Percentiles rank a stretch among this genome's conserved stretches.
phyloP scores from a whole-genome alignment of 305 asterid genomes.

The Vinca major region DNA sequence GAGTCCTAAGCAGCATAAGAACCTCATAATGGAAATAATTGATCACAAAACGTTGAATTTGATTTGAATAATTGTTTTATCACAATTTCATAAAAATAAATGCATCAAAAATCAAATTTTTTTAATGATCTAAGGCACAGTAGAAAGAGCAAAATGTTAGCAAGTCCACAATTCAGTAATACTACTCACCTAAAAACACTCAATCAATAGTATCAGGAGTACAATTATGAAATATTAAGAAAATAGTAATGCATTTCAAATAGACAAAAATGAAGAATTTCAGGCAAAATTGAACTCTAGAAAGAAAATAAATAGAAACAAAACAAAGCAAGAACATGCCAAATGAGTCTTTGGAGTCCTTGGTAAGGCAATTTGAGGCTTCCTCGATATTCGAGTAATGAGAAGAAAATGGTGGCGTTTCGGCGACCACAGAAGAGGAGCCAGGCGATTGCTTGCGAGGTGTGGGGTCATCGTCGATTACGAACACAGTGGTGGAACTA shows the following conservation, averaged over 20 bases:
- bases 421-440: constrained; percentile 3
- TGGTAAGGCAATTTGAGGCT: constrained; percentile 4
- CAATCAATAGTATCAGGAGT: not conserved
- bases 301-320: not conserved
- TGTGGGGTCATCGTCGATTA: constrained; percentile 21
- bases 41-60: not conserved
- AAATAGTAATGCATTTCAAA: too few species aligned
- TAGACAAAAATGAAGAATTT: not conserved
- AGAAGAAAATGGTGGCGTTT: constrained; percentile 13
- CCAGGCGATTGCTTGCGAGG: constrained; percentile 9
- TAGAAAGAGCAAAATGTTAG: not conserved
- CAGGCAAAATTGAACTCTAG: too few species aligned
- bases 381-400: constrained; percentile 1
- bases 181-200: not conserved
- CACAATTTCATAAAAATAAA: not conserved
- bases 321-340: constrained; percentile 3
- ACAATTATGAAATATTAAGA: not conserved
- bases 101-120: not conserved
- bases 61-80: not conserved
- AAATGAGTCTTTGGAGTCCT: constrained; percentile 7
- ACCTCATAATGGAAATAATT: not conserved
- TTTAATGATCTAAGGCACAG: too few species aligned
- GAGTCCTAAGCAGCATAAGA: not conserved
- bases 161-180: not conserved
- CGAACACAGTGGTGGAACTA: constrained; percentile 13